Base-by-base conservation (phyloP, 2,329 filamentous ascomycete genomes). In the Phialemoniopsis sp. region DNA sequence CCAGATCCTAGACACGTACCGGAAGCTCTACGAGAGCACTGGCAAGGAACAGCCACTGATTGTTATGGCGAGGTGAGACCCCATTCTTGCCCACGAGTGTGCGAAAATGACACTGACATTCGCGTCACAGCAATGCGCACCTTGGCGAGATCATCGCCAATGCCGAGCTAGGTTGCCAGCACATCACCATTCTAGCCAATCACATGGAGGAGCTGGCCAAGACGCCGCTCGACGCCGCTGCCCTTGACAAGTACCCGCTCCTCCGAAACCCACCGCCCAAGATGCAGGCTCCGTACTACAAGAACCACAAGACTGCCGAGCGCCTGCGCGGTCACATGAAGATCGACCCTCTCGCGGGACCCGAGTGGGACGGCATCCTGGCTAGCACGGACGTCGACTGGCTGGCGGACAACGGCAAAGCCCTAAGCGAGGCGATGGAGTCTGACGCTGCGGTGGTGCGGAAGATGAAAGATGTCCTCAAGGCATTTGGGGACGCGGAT, bases 1-100 rank as follows among this genome's bases (percentile, higher is more conserved):
- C 14, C 68, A 72, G 45, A 74, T 74, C 32, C 53, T 72, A 13
- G 64, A 72, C 42, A 67, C 60, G 0, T 74, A 72, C 53, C 63
- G 59, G 42, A 57, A 56, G 4, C 57, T 72, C 15, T 68, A 68
- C 43, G 61, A 59, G 36, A 62, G 68, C 45, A 73, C 68, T 0
- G 69, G 69, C n/a, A 62, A 64, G 41, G 60, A 66, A 37, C 69
- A 74, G 51, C 70, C 71, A 2, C 53, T 69, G 10, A 46, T 73
- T 13, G 73, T 72, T 49, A n/a, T n/a, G n/a, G n/a, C n/a, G n/a
- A n/a, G n/a, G n/a, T n/a, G n/a, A n/a, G n/a, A n/a, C n/a, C n/a
- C n/a, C n/a, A n/a, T n/a, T n/a, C n/a, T n/a, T n/a, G n/a, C n/a
- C n/a, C n/a, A n/a, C n/a, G n/a, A n/a, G n/a, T n/a, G n/a, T n/a